These are phyloP conservation scores for Rhododendron mucronatum DNA, from an alignment of 148 eudicot genomes.

Conservation along the genomic window DNA sequence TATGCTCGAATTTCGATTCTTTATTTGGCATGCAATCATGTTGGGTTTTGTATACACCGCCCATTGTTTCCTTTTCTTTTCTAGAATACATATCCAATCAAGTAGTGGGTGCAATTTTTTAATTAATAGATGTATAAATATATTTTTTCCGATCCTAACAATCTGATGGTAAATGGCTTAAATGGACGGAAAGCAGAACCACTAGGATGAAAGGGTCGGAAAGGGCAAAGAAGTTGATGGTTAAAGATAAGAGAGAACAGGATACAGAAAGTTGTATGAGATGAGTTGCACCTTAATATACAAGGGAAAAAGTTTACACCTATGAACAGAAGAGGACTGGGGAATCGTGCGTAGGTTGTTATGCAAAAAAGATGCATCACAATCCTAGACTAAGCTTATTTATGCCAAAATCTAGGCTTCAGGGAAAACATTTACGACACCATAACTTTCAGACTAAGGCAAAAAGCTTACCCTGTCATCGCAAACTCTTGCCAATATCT, in stretches of 20 bases:
- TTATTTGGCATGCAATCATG: too few relatives aligned
- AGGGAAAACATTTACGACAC: not conserved
- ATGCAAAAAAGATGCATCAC: conserved; percentile 1
- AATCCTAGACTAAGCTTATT: not conserved
- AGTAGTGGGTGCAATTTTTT: too few relatives aligned
- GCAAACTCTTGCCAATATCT: not conserved
- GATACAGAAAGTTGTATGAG: not conserved
- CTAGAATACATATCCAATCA: too few relatives aligned
- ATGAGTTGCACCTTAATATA: not conserved
- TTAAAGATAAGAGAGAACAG: not conserved
- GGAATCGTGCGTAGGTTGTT: not conserved
- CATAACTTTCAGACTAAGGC: not conserved
- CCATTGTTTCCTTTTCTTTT: too few relatives aligned
- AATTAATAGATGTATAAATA: too few relatives aligned
- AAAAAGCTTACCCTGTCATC: not conserved
- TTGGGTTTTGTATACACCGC: too few relatives aligned
- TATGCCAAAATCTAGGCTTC: not conserved
- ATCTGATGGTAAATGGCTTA: too few relatives aligned
- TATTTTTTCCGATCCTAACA: too few relatives aligned
- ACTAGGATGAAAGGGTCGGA: too few relatives aligned
- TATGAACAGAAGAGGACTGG: not conserved
- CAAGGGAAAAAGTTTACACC: not conserved
- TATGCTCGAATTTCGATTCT: too few relatives aligned
- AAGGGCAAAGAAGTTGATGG: not conserved
- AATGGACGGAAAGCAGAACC: too few relatives aligned